Evolutionary conservation across 371 early-diverging fungal genomes (phyloP).

Genomic region (Rhizomucor pusillus): DNA sequence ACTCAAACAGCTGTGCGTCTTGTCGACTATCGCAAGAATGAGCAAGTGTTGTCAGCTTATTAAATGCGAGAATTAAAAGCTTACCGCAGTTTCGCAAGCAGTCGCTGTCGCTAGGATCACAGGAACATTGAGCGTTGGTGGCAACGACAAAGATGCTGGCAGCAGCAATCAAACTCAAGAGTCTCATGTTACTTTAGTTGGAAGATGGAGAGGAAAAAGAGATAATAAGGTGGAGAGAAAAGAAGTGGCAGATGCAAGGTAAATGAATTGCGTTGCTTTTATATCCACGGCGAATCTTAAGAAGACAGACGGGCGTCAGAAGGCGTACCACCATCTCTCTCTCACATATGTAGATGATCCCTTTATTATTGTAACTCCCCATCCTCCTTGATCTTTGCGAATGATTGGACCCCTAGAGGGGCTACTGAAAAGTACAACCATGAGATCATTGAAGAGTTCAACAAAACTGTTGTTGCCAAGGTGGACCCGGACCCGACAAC

Average conservation of each 20-base stretch:
- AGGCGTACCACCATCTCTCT: neutral
- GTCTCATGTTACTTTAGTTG: constrained; percentile 11
- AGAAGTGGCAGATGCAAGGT: neutral
- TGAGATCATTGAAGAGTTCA: neutral
- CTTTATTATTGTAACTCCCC: too few relatives aligned
- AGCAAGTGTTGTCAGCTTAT: too few relatives aligned
- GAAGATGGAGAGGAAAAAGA: neutral
- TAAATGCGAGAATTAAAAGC: too few relatives aligned
- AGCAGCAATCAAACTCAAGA: constrained; percentile 10
- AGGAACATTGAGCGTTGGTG: constrained; percentile 26
- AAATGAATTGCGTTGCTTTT: neutral
- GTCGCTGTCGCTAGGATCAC: constrained; percentile 16
- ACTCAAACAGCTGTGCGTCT: constrained; percentile 25
- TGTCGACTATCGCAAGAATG: constrained; percentile 18
- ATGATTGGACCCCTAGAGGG: too few relatives aligned
- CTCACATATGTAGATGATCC: neutral
- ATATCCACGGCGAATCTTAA: constrained; percentile 1
- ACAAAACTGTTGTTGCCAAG: too few relatives aligned
- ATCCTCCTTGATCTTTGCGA: too few relatives aligned
- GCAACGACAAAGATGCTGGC: constrained; percentile 8
- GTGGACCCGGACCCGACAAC: neutral
- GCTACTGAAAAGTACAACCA: too few relatives aligned
- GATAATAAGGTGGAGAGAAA: neutral
- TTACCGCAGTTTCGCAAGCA: constrained; percentile 36
- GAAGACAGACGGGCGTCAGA: neutral